These are phyloP conservation scores for Globisporangium nunn DNA, from an alignment of 352 stramenopile genomes.

Conservation along the genomic window DNA sequence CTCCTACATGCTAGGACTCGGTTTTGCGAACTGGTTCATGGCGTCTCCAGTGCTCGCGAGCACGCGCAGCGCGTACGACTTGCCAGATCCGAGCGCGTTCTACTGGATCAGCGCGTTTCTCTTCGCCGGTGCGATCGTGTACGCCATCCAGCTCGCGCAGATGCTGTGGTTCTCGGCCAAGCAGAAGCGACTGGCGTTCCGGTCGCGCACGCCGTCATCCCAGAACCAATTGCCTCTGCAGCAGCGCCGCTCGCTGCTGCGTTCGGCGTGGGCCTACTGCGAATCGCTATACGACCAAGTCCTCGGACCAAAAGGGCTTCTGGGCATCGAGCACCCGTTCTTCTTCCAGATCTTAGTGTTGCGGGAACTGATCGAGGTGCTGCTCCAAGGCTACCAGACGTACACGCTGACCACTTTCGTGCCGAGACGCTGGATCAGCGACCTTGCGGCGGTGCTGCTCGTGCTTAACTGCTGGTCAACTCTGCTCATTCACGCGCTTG, in stretches of 20 bases:
- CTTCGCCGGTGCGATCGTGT: background rate
- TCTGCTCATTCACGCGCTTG: slow-evolving; percentile 13
- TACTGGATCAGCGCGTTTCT: background rate
- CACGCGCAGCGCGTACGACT: slow-evolving; percentile 4
- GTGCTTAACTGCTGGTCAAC: slow-evolving; percentile 19
- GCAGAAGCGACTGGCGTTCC: slow-evolving; percentile 1
- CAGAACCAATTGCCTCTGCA: background rate
- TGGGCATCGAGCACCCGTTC: slow-evolving; percentile 11
- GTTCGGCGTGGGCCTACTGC: too few relatives aligned
- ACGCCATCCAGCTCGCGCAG: slow-evolving; percentile 3
- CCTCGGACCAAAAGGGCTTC: slow-evolving; percentile 2
- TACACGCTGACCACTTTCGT: slow-evolving; percentile 18
- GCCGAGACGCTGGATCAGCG: slow-evolving; percentile 25
- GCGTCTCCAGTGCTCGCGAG: slow-evolving; percentile 4
- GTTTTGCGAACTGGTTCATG: slow-evolving; percentile 7
- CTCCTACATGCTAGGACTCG: slow-evolving; percentile 3
- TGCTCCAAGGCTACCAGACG: slow-evolving; percentile 22
- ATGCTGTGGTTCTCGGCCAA: slow-evolving; percentile 3
- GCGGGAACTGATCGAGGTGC: slow-evolving; percentile 19
- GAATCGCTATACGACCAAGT: background rate
- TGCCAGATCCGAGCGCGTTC: background rate
- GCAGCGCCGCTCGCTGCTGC: background rate
- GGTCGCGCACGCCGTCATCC: background rate
- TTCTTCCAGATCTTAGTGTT: slow-evolving; percentile 13
- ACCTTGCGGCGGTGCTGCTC: slow-evolving; percentile 17